Base-by-base conservation (phyloP, 140 eudicot species). In the Bidens hawaiensis region DNA sequence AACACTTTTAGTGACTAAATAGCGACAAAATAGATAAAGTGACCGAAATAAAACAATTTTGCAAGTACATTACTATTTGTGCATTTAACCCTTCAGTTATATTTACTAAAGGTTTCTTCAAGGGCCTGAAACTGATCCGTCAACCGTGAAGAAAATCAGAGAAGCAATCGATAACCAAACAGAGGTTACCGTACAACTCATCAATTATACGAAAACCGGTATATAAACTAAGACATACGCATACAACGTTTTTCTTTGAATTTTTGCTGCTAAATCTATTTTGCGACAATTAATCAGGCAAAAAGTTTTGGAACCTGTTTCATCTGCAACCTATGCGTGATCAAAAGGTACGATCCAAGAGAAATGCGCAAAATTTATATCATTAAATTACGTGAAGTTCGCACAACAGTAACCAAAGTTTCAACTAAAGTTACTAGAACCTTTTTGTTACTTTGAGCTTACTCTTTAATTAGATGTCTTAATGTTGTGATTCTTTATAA, bases 281-380 rank as follows among this genome's bases (percentile, higher is more conserved):
- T 59, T 23, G 18, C 26, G 54, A 56, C 52, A 28, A 66, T 58
- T 38, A 6, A 77, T 34, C 72, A 93, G 99, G 99, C 64, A 93
- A 93, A 54, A 93, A 93, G 78, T 93, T 93, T 71, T 93, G 99
- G 99, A 93, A 93, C 33, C 67, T 93, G 81, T 93, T 93, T 76
- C 99, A 93, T 73, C 80, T 93, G 34, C 99, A 93, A 79, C 99
- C 99, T 72, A 93, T 93, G 99, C 99, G 99, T 79, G 99, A 93
- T 68, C 96, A 93, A 59, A 93, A 85, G 99, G 99, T 93, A 82
- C 4, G 36, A 19, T 40, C 1, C 6, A 0, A 7, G 1, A 5
- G 6, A 65, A 65, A 25, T 21, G 27, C 56, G 34, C 54, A 11
- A 3, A 60, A 34, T 15, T 54, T 27, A 28, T 27, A 13, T 24